Conservation (phyloP, 371 early-diverging fungal species). For the Racocetra persica region DNA sequence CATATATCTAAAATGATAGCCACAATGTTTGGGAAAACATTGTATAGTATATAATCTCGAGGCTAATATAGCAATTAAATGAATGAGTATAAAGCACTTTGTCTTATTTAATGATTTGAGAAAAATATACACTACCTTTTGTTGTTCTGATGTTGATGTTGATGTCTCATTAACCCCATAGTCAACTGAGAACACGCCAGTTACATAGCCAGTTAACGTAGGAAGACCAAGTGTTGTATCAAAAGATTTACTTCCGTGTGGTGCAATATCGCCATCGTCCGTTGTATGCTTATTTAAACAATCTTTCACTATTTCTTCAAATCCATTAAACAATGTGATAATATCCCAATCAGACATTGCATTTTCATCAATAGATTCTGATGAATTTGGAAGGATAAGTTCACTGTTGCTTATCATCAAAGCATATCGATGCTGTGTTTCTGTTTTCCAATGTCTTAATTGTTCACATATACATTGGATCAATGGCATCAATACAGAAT, state of each 20-base stretch:
- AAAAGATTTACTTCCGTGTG: conserved; percentile 39
- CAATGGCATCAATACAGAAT: conserved; percentile 66
- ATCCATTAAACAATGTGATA: conserved; percentile 65
- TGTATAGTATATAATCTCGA: conserved; percentile 34
- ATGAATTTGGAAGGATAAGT: background rate
- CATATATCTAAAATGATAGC: conserved; percentile 40
- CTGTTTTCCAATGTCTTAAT: conserved; percentile 56
- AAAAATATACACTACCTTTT: conserved; percentile 18
- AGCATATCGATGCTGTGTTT: conserved; percentile 47
- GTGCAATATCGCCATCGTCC: conserved; percentile 33
- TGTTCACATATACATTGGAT: conserved; percentile 71
- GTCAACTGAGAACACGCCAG: conserved; percentile 35
- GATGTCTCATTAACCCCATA: conserved; percentile 15
- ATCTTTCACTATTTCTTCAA: conserved; percentile 70
- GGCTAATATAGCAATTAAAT: conserved; percentile 25
- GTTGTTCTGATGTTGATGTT: conserved; percentile 24
- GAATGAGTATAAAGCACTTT: background rate
- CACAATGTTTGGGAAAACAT: conserved; percentile 27
- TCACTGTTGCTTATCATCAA: background rate
- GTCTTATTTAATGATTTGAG: background rate
- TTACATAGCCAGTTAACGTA: background rate
- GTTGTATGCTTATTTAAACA: conserved; percentile 58
- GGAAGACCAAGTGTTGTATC: conserved; percentile 21
- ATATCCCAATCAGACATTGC: conserved; percentile 58
- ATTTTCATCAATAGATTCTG: conserved; percentile 20